A percentile compares a stretch with the other conserved stretches of the same genome.
Conservation (phyloP, 352 stramenopile species). For the Pythium sp. region DNA sequence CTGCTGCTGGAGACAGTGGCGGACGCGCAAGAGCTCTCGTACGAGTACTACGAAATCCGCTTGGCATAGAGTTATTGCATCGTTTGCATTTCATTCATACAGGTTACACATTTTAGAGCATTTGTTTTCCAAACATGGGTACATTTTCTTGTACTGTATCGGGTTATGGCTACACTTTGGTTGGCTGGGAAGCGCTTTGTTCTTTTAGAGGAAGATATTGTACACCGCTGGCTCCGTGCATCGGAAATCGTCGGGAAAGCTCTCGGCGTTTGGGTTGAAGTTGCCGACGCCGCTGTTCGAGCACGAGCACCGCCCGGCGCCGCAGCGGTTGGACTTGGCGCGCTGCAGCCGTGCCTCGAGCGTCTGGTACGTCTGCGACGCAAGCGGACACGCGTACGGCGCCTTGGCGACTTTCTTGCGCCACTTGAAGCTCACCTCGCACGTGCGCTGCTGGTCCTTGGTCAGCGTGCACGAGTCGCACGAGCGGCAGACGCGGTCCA, state of each 20-base stretch:
- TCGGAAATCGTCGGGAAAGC: slow-evolving; percentile 59
- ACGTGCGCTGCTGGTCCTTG: slow-evolving; percentile 49
- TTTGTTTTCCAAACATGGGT: slow-evolving; percentile 2
- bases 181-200: background rate
- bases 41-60: slow-evolving; percentile 88
- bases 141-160: background rate
- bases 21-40: slow-evolving; percentile 75
- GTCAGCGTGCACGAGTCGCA: slow-evolving; percentile 76
- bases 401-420: slow-evolving; percentile 55
- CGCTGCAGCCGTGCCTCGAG: slow-evolving; percentile 58
- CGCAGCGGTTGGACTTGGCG: slow-evolving; percentile 70
- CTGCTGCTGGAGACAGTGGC: slow-evolving; percentile 73
- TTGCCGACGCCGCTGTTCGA: slow-evolving; percentile 64
- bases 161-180: slow-evolving; percentile 2
- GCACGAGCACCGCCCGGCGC: slow-evolving; percentile 70
- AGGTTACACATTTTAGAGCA: background rate
- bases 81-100: background rate
- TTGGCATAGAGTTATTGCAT: slow-evolving; percentile 15
- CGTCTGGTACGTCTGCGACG: slow-evolving; percentile 52
- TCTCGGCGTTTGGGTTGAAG: slow-evolving; percentile 68
- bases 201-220: slow-evolving; percentile 50
- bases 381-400: slow-evolving; percentile 65
- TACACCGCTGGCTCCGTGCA: slow-evolving; percentile 64
- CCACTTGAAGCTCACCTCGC: slow-evolving; percentile 56
- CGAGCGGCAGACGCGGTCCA: slow-evolving; percentile 62